Conservation (phyloP, 768 basidiomycete genomes). For the Russula vinacea region DNA sequence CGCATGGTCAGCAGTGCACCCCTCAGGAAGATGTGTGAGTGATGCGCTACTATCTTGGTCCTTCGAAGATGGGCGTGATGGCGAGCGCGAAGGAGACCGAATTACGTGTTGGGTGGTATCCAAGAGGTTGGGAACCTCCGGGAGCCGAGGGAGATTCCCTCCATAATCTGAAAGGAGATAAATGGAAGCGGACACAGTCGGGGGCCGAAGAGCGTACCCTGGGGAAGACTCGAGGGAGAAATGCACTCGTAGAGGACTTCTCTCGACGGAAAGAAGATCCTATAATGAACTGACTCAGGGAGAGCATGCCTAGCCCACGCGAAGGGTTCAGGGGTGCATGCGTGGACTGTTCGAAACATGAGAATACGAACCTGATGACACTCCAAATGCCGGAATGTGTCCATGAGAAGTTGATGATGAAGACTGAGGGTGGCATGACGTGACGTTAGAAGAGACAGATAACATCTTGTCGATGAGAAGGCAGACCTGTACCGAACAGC, state of each 20-base stretch:
- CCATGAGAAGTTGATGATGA: constrained; percentile 75
- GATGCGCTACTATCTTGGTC: constrained; percentile 10
- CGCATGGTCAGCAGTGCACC: neutral
- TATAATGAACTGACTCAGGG: constrained; percentile 55
- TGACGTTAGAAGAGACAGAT: constrained; percentile 25
- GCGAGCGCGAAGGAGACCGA: constrained; percentile 13
- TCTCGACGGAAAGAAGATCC: constrained; percentile 63
- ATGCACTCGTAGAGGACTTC: constrained; percentile 57
- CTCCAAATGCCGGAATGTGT: constrained; percentile 65
- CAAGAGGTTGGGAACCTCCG: constrained; percentile 45
- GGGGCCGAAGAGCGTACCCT: constrained; percentile 44
- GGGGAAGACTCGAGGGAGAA: constrained; percentile 50
- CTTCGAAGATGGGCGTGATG: constrained; percentile 11
- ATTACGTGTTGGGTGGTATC: constrained; percentile 8
- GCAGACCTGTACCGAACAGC: constrained; percentile 67
- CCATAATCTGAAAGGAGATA: constrained; percentile 56
- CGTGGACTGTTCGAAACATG: neutral
- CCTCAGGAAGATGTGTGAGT: neutral
- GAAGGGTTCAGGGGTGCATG: neutral
- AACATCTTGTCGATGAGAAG: constrained; percentile 12
- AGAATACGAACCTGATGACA: constrained; percentile 50
- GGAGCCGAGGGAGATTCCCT: constrained; percentile 53
- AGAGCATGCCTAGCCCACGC: constrained; percentile 51
- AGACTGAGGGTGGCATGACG: constrained; percentile 43
- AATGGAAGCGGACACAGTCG: constrained; percentile 26